Evolutionary conservation across 2,329 filamentous ascomycete genomes (phyloP).

Genomic region (Trichoderma brevicompactum): DNA sequence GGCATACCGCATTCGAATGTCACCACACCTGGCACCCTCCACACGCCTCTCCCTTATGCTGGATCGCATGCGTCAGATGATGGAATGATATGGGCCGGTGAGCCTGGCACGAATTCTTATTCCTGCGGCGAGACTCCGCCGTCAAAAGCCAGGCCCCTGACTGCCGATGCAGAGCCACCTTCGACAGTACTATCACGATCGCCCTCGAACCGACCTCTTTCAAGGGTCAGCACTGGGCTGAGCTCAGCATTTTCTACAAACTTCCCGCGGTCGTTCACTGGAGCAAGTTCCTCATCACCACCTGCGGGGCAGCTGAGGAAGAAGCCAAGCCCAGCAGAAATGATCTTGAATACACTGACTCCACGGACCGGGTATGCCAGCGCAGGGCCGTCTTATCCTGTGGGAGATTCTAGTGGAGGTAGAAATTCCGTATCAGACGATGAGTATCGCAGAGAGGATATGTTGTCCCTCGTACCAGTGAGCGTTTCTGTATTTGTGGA

Average conservation of each 20-base stretch:
- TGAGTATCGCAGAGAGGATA: slow-evolving; percentile 53
- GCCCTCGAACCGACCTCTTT: slow-evolving; percentile 58
- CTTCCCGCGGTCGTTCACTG: slow-evolving; percentile 53
- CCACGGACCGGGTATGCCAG: slow-evolving; percentile 54
- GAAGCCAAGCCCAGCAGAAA: slow-evolving; percentile 65
- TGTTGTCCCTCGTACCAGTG: slow-evolving; percentile 54
- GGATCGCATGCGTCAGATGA: slow-evolving; percentile 64
- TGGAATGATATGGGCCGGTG: slow-evolving; percentile 52
- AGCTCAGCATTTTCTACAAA: slow-evolving; percentile 60
- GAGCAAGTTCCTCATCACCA: slow-evolving; percentile 49
- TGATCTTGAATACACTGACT: slow-evolving; percentile 59
- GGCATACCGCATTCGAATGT: slow-evolving; percentile 59
- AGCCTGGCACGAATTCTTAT: slow-evolving; percentile 61
- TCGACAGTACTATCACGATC: slow-evolving; percentile 61
- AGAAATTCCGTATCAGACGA: slow-evolving; percentile 61
- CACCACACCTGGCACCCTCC: slow-evolving; percentile 61
- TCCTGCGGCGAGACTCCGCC: slow-evolving; percentile 67
- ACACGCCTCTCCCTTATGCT: slow-evolving; percentile 59
- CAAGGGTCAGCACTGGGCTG: slow-evolving; percentile 59
- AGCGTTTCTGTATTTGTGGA: slow-evolving; percentile 59
- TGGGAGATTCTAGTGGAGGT: slow-evolving; percentile 51
- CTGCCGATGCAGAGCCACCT: slow-evolving; percentile 51
- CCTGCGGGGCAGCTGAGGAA: slow-evolving; percentile 51
- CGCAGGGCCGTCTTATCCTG: slow-evolving; percentile 54
- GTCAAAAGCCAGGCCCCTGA: slow-evolving; percentile 52